Evolutionary conservation across 257 asterid species (phyloP), one percentile per base, ranked within the genome.

Genomic region (Phtheirospermum japonicum): DNA sequence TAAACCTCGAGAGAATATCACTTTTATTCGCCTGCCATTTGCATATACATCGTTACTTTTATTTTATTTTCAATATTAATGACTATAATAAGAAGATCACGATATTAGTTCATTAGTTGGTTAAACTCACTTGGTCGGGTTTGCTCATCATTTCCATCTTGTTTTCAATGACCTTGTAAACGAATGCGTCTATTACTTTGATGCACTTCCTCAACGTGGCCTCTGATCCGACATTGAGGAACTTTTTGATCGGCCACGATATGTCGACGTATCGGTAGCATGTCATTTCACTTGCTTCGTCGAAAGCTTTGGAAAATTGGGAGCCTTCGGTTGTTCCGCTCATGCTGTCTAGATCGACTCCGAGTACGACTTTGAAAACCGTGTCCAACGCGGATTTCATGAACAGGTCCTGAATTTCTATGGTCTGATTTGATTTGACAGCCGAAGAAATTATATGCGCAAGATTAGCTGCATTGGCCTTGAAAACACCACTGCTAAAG

Each of bases 341-440:
- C 75, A 80, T 34, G 79, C 78, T 81, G 63, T 82, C 78, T 0
- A 86, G 79, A 28, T 83, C 92, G 63, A 84, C 85, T 4, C 92
- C 92, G 4, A 86, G 79, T 0, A 74, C 87, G 57, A 86, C 85
- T 77, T 76, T 81, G 60, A 86, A 81, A 39, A 83, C 84, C 9
- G 95, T 83, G 71, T 86, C 95, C 39, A 86, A 45, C 3, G 90
- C 75, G 26, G 85, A 72, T 73, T 79, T 86, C 95, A 83, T 83
- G 69, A 86, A 79, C 71, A 81, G 58, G 77, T 76, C 87, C 71
- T 85, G 89, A 51, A 84, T 65, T 51, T 79, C 86, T 10, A 81
- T 52, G 0, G 20, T 62, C 64, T 79, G 81, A 43, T 81, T 71
- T 7, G 78, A 59, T 9, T 73, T 14, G 2, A 20, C 78, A 19